Base-by-base conservation (phyloP, 2,329 filamentous ascomycete genomes). In the Pyrenochaeta sp. region DNA sequence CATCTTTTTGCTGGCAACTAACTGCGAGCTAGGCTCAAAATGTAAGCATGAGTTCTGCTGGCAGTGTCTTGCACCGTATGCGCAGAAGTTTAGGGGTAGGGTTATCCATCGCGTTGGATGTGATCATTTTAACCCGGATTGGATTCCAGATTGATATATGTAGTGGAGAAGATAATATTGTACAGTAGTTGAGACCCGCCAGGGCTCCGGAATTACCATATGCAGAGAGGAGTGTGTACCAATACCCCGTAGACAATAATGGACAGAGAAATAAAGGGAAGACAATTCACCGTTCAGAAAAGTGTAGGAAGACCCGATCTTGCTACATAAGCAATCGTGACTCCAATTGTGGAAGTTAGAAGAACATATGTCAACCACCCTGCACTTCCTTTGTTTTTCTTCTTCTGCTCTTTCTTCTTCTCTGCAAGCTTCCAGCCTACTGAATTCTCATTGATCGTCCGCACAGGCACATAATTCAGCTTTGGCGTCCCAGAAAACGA, bases 1-100 rank as follows among this genome's bases (percentile, higher is more conserved):
- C 9, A 35, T 21, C 15, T 5, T n/a, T 17, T 36, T 30, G 2
- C 4, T 27, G 20, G 23, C 20, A 4, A 20, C 30, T 49, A 10
- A 41, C 21, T 15, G 0, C 6, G 6, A 7, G 14, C 17, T 30
- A 63, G 77, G 76, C 50, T 56, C 60, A 20, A 74, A 70, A 48
- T 79, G 78, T 48, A 62, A 49, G 20, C 62, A 68, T 42, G 65
- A 78, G 51, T 79, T 79, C 54, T 79, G 77, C 59, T 79, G 75
- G 75, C 33, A 66, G 39, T 79, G 71, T 54, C 53, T 71, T 30
- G 71, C 66, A 21, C 51, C 54, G n/a, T 74, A 67, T 56, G 29
- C n/a, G 15, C 43, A 20, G 14, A 42, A 36, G 18, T 36, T 30
- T 17, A 17, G 40, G 30, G 40, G 40, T 9, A 30, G 29, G 11